These are phyloP conservation scores for Aristolochia fimbriata DNA, from an alignment of 164 flowering plant genomes.

Conservation along the genomic window DNA sequence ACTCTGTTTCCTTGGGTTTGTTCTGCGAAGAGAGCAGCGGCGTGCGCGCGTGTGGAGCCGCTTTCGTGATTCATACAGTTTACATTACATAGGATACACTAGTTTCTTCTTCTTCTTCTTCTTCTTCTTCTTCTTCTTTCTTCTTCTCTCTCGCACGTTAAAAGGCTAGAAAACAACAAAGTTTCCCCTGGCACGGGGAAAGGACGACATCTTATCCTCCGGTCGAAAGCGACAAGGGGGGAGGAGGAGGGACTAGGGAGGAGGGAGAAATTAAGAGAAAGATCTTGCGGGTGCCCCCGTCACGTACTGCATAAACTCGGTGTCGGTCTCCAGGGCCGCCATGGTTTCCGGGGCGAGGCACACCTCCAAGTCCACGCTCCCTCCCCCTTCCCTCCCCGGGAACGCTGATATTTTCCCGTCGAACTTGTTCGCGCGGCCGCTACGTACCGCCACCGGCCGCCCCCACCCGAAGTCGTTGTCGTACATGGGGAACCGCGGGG, in stretches of 20 bases:
- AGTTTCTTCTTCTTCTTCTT: no score
- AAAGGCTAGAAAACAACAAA: background rate
- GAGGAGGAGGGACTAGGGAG: no score
- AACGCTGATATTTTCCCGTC: conserved; percentile 91
- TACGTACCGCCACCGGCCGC: conserved; percentile 62
- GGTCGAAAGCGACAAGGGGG: background rate
- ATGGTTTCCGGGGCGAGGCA: conserved; percentile 67
- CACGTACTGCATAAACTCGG: conserved; percentile 47
- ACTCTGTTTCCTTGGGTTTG: no score
- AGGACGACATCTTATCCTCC: background rate
- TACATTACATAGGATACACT: no score
- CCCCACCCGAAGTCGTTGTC: conserved; percentile 95
- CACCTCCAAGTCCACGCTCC: conserved; percentile 85
- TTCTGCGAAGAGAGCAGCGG: no score
- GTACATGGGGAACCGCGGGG: conserved; percentile 84
- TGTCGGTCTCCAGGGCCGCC: conserved; percentile 43
- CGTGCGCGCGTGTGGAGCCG: no score
- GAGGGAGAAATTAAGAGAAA: background rate
- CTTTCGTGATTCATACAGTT: no score
- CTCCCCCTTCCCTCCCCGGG: conserved; percentile 82
- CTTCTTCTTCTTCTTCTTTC: no score
- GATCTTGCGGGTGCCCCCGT: background rate
- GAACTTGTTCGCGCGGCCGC: conserved; percentile 74
- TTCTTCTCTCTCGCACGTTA: no score
- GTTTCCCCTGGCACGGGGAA: background rate